phyloP scores from a whole-genome alignment of 176 grass and related monocot genomes.

The Aegilops longissima region DNA sequence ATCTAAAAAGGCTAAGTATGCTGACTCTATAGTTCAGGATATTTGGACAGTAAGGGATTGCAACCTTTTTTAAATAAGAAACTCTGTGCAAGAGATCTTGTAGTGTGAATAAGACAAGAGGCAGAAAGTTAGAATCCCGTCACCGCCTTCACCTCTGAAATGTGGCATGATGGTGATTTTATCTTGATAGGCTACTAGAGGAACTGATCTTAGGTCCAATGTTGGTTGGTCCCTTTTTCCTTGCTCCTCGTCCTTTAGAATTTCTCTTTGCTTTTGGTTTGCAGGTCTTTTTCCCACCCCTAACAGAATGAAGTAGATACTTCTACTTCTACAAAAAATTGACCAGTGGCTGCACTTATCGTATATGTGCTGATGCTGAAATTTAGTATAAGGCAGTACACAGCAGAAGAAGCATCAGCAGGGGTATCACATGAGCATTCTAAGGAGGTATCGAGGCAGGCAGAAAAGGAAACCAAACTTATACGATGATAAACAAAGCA shows the following conservation, averaged over 20 bases:
- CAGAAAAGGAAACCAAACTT: neutral
- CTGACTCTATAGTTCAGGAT: too few relatives aligned
- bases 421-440: neutral
- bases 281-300: neutral
- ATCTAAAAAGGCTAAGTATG: neutral
- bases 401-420: neutral
- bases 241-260: neutral
- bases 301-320: neutral
- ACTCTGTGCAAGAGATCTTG: neutral
- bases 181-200: neutral
- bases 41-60: neutral
- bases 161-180: neutral
- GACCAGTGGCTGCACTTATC: neutral
- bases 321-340: neutral
- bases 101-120: neutral
- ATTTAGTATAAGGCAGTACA: constrained; percentile 1
- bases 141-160: neutral
- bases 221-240: too few relatives aligned
- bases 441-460: constrained; percentile 10
- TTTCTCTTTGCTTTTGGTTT: neutral
- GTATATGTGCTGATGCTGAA: neutral
- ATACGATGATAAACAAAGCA: neutral
- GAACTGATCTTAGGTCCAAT: neutral
- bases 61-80: neutral
- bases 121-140: neutral